Evolutionary conservation across 140 eudicot genomes (phyloP).

Genomic region (Ambrosia hybrid): DNA sequence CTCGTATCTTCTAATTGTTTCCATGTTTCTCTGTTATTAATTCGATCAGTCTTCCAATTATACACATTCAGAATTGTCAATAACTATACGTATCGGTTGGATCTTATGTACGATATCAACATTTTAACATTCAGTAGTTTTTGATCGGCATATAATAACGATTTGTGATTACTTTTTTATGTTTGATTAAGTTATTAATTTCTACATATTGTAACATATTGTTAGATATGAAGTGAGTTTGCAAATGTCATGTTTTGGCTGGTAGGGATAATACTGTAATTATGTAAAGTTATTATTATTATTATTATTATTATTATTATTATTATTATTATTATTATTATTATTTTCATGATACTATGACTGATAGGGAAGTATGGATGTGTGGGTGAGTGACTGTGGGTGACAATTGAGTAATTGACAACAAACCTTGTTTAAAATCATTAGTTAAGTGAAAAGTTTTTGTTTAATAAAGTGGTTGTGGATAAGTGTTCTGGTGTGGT

Average conservation of each 20-base stretch:
- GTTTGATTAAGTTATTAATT: neutral
- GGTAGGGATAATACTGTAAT: neutral
- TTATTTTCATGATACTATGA: neutral
- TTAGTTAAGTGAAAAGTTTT: neutral
- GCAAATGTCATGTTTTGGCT: neutral
- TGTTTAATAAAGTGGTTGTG: neutral
- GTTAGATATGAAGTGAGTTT: neutral
- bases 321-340: too few relatives aligned
- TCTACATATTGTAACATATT: too few relatives aligned
- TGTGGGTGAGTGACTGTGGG: neutral
- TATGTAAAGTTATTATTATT: neutral
- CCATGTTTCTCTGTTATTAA: neutral
- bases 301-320: too few relatives aligned
- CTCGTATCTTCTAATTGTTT: slow-evolving; percentile 11
- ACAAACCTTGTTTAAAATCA: neutral
- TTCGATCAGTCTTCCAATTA: neutral
- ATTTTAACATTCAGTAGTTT: neutral
- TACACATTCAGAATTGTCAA: neutral
- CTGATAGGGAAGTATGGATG: too few relatives aligned
- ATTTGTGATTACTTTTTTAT: slow-evolving; percentile 4
- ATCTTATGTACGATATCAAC: slow-evolving; percentile 6
- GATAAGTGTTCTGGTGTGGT: neutral
- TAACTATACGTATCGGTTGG: neutral
- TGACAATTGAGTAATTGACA: neutral
- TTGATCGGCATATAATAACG: slow-evolving; percentile 3